These are phyloP conservation scores for Trichaptum fuscoviolaceum DNA, from an alignment of 768 basidiomycete species.

Conservation along the genomic window DNA sequence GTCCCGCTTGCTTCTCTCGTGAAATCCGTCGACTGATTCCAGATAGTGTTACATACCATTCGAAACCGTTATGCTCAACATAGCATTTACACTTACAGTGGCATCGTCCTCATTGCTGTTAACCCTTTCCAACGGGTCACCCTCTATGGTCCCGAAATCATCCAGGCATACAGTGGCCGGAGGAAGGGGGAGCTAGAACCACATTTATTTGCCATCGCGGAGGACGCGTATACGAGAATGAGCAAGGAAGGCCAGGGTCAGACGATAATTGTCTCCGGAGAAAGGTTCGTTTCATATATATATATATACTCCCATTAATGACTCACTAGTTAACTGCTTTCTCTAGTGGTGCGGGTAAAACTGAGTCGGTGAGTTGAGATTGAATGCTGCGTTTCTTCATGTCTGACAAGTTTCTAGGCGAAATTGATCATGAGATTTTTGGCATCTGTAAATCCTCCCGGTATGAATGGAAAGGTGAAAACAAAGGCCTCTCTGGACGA, in stretches of 20 bases:
- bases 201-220: conserved; percentile 97
- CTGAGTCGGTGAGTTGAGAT: conserved; percentile 71
- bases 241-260: conserved; percentile 89
- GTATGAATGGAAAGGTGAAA: conserved; percentile 52
- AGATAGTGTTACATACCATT: conserved; percentile 88
- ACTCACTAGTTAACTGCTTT: conserved; percentile 10
- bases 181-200: conserved; percentile 94
- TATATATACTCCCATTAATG: conserved; percentile 13
- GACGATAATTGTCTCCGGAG: conserved; percentile 98
- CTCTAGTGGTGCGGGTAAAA: conserved; percentile 94
- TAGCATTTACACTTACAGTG: conserved; percentile 98
- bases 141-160: conserved; percentile 94
- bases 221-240: conserved; percentile 99
- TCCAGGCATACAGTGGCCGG: conserved; percentile 92
- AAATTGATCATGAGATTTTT: conserved; percentile 99
- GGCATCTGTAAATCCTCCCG: conserved; percentile 90
- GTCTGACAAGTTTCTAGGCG: conserved; percentile 42
- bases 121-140: conserved; percentile 98
- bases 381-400: neutral
- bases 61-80: conserved; percentile 95
- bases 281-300: conserved; percentile 56
- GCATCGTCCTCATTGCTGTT: conserved; percentile 97
- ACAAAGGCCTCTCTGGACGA: conserved; percentile 75
- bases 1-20: neutral
- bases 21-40: neutral